A percentile compares a stretch with the other conserved stretches of the same genome.
These are phyloP conservation scores for Geotrichum ghanense DNA, from an alignment of 805 yeast species.

Conservation along the genomic window DNA sequence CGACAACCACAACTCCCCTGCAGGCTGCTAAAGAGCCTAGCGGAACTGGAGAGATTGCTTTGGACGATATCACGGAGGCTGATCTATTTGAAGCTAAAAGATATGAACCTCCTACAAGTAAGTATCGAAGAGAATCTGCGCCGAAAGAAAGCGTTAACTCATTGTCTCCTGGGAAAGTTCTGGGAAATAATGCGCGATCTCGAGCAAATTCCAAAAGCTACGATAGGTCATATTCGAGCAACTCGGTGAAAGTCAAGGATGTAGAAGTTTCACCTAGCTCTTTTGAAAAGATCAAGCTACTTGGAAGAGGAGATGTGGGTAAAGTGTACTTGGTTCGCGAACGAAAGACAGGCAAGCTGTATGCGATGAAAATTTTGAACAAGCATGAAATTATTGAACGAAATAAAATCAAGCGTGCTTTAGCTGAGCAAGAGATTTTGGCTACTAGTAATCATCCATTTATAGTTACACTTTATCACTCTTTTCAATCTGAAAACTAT, in stretches of 20 bases:
- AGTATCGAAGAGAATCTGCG: background rate
- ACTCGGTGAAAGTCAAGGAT: conserved; percentile 60
- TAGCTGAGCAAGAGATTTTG: conserved; percentile 93
- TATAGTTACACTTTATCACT: conserved; percentile 90
- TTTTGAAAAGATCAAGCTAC: conserved; percentile 77
- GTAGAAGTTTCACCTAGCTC: conserved; percentile 79
- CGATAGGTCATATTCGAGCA: conserved; percentile 56
- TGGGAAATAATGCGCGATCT: conserved; percentile 19
- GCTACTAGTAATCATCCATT: conserved; percentile 96
- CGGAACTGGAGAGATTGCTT: background rate
- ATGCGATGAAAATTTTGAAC: conserved; percentile 85
- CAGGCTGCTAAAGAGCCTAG: conserved; percentile 3
- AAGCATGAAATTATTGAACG: conserved; percentile 92
- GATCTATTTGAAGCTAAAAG: background rate
- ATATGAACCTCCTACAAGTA: background rate
- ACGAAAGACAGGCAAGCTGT: conserved; percentile 57
- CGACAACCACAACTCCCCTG: conserved; percentile 10
- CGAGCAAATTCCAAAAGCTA: conserved; percentile 35
- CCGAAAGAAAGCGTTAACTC: background rate
- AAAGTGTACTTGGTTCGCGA: conserved; percentile 89
- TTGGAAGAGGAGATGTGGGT: conserved; percentile 98
- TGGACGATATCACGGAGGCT: background rate
- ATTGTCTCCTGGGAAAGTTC: background rate
- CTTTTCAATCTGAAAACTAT: conserved; percentile 89
- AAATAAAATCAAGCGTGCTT: conserved; percentile 85